These are phyloP conservation scores for Cymbidium sinense DNA, from an alignment of 106 monocot species.

Conservation along the genomic window DNA sequence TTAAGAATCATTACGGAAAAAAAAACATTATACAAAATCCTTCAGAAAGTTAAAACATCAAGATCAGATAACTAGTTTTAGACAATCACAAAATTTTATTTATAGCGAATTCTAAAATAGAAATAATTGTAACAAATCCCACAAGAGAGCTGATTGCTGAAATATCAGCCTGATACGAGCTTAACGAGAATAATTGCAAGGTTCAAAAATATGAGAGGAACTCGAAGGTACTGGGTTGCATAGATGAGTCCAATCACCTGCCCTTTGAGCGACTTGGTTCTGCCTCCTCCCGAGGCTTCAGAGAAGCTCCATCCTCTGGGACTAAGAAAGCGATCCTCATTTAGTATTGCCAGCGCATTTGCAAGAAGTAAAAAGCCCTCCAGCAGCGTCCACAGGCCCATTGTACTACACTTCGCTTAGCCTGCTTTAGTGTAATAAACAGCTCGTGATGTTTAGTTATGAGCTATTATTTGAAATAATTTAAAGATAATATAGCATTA, in stretches of 20 bases:
- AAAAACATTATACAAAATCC: too few species aligned
- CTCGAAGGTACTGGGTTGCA: conserved; percentile 26
- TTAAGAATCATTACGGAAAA: too few species aligned
- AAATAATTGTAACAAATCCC: too few species aligned
- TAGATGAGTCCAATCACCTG: conserved; percentile 23
- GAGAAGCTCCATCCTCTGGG: conserved; percentile 30
- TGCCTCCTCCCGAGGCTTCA: conserved; percentile 12
- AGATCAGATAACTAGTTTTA: too few species aligned
- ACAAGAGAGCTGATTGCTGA: background rate
- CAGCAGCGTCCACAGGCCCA: conserved; percentile 15
- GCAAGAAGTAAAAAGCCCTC: conserved; percentile 14
- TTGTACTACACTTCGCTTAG: background rate
- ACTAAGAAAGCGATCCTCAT: conserved; percentile 29
- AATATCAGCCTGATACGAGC: conserved; percentile 7
- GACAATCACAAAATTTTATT: too few species aligned
- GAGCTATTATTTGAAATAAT: too few species aligned
- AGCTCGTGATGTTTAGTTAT: background rate
- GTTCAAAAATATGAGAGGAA: conserved; percentile 22
- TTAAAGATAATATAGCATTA: too few species aligned
- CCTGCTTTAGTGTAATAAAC: background rate
- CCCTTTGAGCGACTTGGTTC: conserved; percentile 26
- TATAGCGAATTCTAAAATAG: too few species aligned
- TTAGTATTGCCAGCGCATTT: conserved; percentile 28
- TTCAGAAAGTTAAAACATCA: too few species aligned
- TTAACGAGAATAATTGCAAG: background rate